These are phyloP conservation scores for Tuber magnatum DNA, from an alignment of 495 filamentous ascomycete genomes.

Conservation along the genomic window DNA sequence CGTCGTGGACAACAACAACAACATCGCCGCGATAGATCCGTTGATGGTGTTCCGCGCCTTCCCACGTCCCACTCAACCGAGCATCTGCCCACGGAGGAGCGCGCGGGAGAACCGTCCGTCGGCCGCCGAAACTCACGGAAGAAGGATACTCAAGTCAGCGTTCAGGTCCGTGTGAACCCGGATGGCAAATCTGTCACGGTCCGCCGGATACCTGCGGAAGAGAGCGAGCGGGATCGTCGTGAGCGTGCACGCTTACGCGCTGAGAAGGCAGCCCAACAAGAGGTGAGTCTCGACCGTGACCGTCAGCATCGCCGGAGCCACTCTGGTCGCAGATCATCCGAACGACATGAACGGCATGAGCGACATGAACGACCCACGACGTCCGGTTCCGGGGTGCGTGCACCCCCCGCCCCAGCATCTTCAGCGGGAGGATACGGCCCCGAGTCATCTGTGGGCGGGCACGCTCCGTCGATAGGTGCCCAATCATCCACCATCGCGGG, in stretches of 20 bases:
- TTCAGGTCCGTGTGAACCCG: constrained; percentile 40
- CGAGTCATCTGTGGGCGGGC: neutral
- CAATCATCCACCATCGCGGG: constrained; percentile 35
- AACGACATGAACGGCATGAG: constrained; percentile 14
- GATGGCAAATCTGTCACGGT: constrained; percentile 40
- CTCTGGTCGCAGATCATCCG: constrained; percentile 18
- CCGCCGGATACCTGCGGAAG: constrained; percentile 35
- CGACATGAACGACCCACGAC: constrained; percentile 19
- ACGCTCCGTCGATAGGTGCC: constrained; percentile 10
- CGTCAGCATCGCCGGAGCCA: constrained; percentile 28
- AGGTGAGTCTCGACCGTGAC: constrained; percentile 34
- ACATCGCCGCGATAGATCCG: constrained; percentile 36
- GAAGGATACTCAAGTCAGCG: constrained; percentile 34
- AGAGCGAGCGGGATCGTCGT: constrained; percentile 36
- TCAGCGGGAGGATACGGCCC: constrained; percentile 3
- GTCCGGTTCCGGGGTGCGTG: constrained; percentile 8
- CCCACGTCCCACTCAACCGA: constrained; percentile 34
- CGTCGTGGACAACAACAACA: constrained; percentile 15
- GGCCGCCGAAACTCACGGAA: constrained; percentile 28
- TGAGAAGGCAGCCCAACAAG: constrained; percentile 32
- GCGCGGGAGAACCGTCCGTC: constrained; percentile 27
- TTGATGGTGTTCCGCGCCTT: constrained; percentile 27
- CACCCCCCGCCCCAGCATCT: constrained; percentile 16
- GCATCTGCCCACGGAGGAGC: constrained; percentile 28
- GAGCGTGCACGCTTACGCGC: constrained; percentile 32